phyloP scores from a whole-genome alignment of 2,329 filamentous ascomycete genomes.

The Zasmidium angulare region DNA sequence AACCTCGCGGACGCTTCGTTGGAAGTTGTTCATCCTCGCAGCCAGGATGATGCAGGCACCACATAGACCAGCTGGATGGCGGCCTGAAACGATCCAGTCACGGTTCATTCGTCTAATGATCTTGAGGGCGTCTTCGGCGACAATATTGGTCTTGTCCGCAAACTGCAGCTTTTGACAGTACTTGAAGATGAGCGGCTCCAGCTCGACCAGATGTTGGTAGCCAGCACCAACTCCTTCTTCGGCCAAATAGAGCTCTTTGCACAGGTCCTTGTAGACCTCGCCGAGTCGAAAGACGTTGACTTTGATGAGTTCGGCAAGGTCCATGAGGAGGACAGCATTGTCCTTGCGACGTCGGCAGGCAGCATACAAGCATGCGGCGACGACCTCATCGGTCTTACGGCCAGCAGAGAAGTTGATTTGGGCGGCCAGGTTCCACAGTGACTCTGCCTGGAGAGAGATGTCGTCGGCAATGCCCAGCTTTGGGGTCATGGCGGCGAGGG shows the following conservation, averaged over 20 bases:
- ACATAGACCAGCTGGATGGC: conserved; percentile 88
- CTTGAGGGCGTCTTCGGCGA: conserved; percentile 82
- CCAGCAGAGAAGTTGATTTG: conserved; percentile 74
- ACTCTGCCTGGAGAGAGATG: conserved; percentile 40
- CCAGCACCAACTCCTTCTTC: conserved; percentile 48
- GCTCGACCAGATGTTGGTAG: conserved; percentile 64
- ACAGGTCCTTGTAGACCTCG: conserved; percentile 80
- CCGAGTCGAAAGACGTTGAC: conserved; percentile 93
- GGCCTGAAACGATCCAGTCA: conserved; percentile 96
- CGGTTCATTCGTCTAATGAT: conserved; percentile 90
- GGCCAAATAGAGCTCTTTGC: conserved; percentile 66
- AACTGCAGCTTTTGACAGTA: conserved; percentile 94
- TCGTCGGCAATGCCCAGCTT: conserved; percentile 39
- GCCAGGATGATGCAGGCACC: conserved; percentile 93
- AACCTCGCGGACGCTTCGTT: conserved; percentile 86
- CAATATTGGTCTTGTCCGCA: conserved; percentile 73
- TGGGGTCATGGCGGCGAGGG: conserved; percentile 40
- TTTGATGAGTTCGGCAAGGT: conserved; percentile 80
- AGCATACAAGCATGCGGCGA: conserved; percentile 87
- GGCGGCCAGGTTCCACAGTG: conserved; percentile 50
- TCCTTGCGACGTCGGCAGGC: conserved; percentile 76
- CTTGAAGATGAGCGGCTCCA: conserved; percentile 86
- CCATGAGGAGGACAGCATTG: conserved; percentile 90
- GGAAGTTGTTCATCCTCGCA: conserved; percentile 97
- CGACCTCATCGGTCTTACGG: conserved; percentile 78